phyloP scores from a whole-genome alignment of 352 stramenopile genomes.

The Phytophthora pistaciae region DNA sequence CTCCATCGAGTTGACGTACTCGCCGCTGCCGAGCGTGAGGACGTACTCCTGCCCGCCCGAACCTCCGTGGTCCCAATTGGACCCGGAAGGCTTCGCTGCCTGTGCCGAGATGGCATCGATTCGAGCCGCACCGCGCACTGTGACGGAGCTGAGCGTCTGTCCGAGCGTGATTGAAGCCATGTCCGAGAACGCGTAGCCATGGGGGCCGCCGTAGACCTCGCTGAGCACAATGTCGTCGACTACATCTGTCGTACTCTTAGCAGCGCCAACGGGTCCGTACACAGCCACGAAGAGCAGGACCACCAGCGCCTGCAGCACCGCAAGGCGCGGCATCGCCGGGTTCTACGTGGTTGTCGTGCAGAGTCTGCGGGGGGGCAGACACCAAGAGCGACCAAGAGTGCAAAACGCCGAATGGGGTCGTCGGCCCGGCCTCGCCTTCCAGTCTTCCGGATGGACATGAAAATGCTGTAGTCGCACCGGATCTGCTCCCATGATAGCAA shows the following conservation, averaged over 20 bases:
- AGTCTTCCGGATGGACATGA: background rate
- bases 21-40: constrained; percentile 11
- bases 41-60: constrained; percentile 9
- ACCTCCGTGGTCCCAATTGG: constrained; percentile 30
- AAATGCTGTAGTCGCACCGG: constrained; percentile 1
- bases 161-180: constrained; percentile 22
- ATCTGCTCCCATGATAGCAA: constrained; percentile 4
- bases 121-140: constrained; percentile 15
- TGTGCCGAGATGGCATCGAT: constrained; percentile 21
- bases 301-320: constrained; percentile 1
- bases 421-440: background rate
- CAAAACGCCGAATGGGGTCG: background rate
- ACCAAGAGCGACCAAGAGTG: background rate
- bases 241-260: background rate
- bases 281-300: constrained; percentile 1
- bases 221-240: constrained; percentile 30
- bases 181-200: constrained; percentile 33
- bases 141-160: constrained; percentile 29
- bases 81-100: background rate
- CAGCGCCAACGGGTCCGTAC: background rate
- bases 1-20: constrained; percentile 35
- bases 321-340: constrained; percentile 14
- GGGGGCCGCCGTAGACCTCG: constrained; percentile 15
- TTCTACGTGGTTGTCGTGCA: background rate
- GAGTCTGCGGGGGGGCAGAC: background rate